Evolutionary conservation across 2,329 filamentous ascomycete genomes (phyloP), one percentile per base, ranked within the genome.

Genomic region (Ploettnerulaceae sp.): DNA sequence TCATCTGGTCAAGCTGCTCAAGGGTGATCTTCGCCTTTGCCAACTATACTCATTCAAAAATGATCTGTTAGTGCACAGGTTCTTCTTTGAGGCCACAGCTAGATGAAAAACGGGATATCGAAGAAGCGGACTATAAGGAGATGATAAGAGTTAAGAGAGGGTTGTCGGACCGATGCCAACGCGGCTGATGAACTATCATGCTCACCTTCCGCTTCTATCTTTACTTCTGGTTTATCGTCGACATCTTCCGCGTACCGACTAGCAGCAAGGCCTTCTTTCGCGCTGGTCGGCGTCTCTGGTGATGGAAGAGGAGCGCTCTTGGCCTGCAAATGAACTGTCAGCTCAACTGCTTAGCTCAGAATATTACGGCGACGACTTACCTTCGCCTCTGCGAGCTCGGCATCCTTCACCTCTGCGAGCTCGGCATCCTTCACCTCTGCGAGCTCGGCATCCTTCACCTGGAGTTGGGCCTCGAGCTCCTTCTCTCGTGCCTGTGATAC

Each of bases 171-270:
- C 79, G 76, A 78, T 70, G 79, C 79, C 68, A 83, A 72, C 67
- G 79, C 80, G 64, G 73, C 71, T 63, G 79, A 82, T 66, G 78
- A 79, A 70, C 77, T 70, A 64, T 83, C 79, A 61, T 77, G 73
- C 60, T 69, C 68, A 64, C 69, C 69, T 77, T 82, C 78, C 76
- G 75, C 77, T 76, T 62, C 59, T 47, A 57, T 56, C 43, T 59
- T 52, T 47, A 60, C 56, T 47, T 58, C 55, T 41, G 57, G 51
- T 44, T 60, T 58, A 48, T 64, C 60, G 54, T 65, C 64, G 14
- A 38, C 5, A 7, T 49, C 62, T 41, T 66, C 65, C 47, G 77
- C 77, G 59, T 73, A 79, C 54, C 71, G 70, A 65, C 76, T 81
- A 37, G 72, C 71, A 18, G 73, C 68, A 18, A 81, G 71, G 31